Evolutionary conservation across 129 eudicot genomes (phyloP), one percentile per base, ranked within the genome.

Genomic region (Chrysanthemum lavandulifolium): DNA sequence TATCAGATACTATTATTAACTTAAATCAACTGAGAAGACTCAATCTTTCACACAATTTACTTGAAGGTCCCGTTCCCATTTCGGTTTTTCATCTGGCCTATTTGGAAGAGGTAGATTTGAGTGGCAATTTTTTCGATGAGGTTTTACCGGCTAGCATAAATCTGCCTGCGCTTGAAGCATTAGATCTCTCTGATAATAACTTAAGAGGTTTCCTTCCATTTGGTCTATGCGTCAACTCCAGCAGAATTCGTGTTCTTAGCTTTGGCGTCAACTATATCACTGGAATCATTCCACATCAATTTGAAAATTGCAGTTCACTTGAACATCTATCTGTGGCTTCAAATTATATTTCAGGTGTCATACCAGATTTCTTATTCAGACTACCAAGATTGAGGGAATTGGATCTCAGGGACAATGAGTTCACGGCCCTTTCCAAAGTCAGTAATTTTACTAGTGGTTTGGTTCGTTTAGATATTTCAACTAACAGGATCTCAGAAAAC

Each of bases 11-110:
- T 23, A 1, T 84, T 10, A 75, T 78, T 45, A 76, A 69, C 57
- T 78, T 86, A 72, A 82, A 73, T 45, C 85, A 86, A 55, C 90
- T 89, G 16, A 70, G 49, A 74, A 82, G 81, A 64, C 86, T 89
- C 2, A 82, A 89, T 73, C 83, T 89, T 45, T 86, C 96, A n/a
- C 64, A 65, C 0, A 87, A 90, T 71, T 65, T 13, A 55, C 85
- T 90, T 13, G 4, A 18, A 73, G 91, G 86, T 31, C 54, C 82
- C 1, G 29, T 90, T 72, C 93, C 96, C 6, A 11, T 16, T 5
- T 69, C 90, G 45, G 75, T 84, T 29, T 78, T 86, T 18, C 79
- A 66, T 66, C 78, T 82, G 29, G 69, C 85, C 4, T 13, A 74
- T 53, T 71, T 89, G 61, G 88, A 86, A 73, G 45, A 40, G 47